Evolutionary conservation across 2,329 filamentous ascomycete species (phyloP), one percentile per base, ranked within the genome.

Genomic region (Arthrinium phaeospermum): DNA sequence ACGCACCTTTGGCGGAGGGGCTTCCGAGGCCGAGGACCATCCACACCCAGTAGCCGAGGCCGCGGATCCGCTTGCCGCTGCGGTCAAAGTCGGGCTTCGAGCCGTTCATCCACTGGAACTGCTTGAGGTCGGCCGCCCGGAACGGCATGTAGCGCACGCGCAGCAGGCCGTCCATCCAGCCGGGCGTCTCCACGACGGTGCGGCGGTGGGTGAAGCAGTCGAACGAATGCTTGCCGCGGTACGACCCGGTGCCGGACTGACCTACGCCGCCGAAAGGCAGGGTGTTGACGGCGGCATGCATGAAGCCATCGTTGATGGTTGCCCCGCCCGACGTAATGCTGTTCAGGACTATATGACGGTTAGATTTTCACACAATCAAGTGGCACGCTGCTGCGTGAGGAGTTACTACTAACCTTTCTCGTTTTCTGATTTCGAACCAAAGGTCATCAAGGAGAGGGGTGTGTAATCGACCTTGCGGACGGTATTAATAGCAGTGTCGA

Each of bases 201-300:
- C 86, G 86, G 46, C 79, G 78, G 80, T 87, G 85, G 73, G 80
- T 82, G 76, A 80, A 83, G 75, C 84, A 84, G 76, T 94, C 91
- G 81, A 93, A 94, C 1, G 87, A 90, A n/a, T 92, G 87, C 78
- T 91, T 91, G 73, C 95, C 95, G 77, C 93, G 91, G 85, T 97
- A 97, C 44, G 89, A 85, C 74, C 94, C 94, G 74, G 88, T 88
- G 71, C 94, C 94, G 64, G 91, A 94, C 76, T 92, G 89, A 75
- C 95, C 94, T 10, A 97, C 92, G 77, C 94, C 94, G 75, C 95
- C 95, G 80, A 97, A 97, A 49, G 92, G 86, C 1, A 96, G 85
- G 2, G 91, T 93, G 45, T 90, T 88, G 74, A 96, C 88, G 30
- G 88, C 87, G 73, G 88, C 91, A 81, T 95, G 93, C 84, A 92